Base-by-base conservation (phyloP, 208 protist genomes). In the Crithidia acanthocephali region DNA sequence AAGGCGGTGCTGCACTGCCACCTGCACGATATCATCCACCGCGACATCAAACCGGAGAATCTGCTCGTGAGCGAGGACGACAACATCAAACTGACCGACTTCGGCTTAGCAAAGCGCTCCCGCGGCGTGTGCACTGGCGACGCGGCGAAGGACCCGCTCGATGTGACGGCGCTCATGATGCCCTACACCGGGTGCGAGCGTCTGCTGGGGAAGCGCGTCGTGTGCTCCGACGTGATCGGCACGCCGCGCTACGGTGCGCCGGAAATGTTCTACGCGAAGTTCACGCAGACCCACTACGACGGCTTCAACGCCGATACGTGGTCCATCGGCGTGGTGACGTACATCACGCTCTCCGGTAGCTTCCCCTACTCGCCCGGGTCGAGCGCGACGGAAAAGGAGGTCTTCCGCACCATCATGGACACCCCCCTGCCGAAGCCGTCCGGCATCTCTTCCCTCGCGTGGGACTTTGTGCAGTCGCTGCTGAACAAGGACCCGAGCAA, bases 271-370 rank as follows among this genome's bases (percentile, higher is more conserved):
- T 94, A 95, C 76, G 93, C 90, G 42, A 95, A 97, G 72, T 96
- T 97, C 74, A 95, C 91, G 37, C 87, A 94, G 60, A 94, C 86
- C 25, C 87, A 93, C 68, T 98, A 98, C 79, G 95, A 98, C 64
- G 97, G 95, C 28, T 97, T 96, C 65, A 86, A 86, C 74, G 92
- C 97, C 20, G 98, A 99, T 83, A 92, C 98, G 53, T 99, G 98
- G 97, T 97, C 91, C 13, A 91, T 98, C 27, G 98, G 98, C 20
- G 95, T 99, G 2, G 97, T 99, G 25, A 92, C 99, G 5, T 99
- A 97, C 84, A 98, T 99, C 23, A 93, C 98, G 30, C 85, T 99
- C 8, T 98, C 97, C 37, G 98, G 98, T 48, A 96, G 90, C 64
- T 95, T 99, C 32, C 98, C 98, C 16, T 99, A 99, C 72, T 93